Conservation (phyloP, 148 eudicot species). For the Linanthus parryae region DNA sequence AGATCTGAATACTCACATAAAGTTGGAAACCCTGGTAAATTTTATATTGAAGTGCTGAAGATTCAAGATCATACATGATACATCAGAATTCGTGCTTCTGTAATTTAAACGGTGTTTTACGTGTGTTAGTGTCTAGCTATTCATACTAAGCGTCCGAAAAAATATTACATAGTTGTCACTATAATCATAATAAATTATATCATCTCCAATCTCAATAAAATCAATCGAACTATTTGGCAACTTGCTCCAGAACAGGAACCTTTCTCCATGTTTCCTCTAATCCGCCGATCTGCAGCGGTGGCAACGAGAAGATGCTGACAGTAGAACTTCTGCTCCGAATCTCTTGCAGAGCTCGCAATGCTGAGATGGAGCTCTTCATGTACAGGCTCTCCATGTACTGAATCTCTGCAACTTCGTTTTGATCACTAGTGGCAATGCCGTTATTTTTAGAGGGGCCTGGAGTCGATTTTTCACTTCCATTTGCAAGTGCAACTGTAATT, state of each 20-base stretch:
- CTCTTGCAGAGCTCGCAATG: conserved; percentile 59
- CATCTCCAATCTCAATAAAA: no score
- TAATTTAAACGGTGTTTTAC: no score
- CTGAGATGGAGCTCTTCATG: conserved; percentile 76
- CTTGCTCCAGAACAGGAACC: conserved; percentile 53
- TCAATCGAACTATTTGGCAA: conserved; percentile 37
- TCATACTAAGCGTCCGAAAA: no score
- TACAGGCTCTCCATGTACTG: conserved; percentile 69
- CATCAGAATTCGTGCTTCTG: no score
- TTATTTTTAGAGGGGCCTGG: conserved; percentile 9
- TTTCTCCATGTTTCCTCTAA: conserved; percentile 65
- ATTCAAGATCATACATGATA: no score
- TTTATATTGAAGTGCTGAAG: no score
- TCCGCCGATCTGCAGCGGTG: conserved; percentile 57
- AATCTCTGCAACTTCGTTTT: conserved; percentile 69
- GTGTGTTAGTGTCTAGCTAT: no score
- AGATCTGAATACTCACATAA: no score
- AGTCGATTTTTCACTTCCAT: conserved; percentile 17
- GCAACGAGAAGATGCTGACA: conserved; percentile 71
- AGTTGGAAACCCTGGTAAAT: no score
- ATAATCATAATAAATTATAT: no score
- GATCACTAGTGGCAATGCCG: conserved; percentile 23
- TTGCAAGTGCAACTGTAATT: conserved; percentile 12
- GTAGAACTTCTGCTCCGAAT: conserved; percentile 82
- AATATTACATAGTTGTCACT: no score